A percentile compares a stretch with the other conserved stretches of the same genome.
Conservation (phyloP, 2,329 filamentous ascomycete species). For the Purpureocillium lavendulum region DNA sequence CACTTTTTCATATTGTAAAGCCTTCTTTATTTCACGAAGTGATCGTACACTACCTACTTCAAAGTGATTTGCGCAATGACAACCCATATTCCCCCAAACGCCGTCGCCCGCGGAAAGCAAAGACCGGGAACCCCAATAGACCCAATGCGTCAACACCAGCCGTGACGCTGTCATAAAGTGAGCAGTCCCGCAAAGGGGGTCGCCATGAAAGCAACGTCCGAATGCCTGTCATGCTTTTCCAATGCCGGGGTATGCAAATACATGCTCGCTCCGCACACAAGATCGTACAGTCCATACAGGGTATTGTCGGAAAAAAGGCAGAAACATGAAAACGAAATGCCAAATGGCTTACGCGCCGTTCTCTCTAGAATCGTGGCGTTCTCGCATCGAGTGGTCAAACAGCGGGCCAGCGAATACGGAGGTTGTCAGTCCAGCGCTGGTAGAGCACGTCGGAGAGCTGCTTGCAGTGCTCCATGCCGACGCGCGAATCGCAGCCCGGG, state of each 20-base stretch:
- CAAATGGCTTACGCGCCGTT: background rate
- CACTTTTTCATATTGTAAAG: background rate
- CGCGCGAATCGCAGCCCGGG: constrained; percentile 43
- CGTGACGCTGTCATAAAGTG: constrained; percentile 1
- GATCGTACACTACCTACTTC: constrained; percentile 10
- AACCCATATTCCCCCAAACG: constrained; percentile 5
- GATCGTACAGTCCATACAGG: constrained; percentile 9
- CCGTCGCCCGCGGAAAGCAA: constrained; percentile 2
- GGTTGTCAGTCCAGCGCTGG: constrained; percentile 77
- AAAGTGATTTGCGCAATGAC: constrained; percentile 7
- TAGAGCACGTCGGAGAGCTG: constrained; percentile 87
- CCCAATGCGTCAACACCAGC: constrained; percentile 2
- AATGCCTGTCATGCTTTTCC: constrained; percentile 5
- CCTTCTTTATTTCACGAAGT: constrained; percentile 6
- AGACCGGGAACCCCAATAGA: constrained; percentile 1
- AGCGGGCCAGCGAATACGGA: constrained; percentile 62
- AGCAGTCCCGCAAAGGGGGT: no score
- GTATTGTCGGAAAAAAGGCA: constrained; percentile 6
- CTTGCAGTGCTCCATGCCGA: constrained; percentile 88
- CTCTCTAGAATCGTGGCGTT: no score
- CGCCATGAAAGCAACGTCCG: no score
- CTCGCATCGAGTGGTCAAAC: constrained; percentile 15
- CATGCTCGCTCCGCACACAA: constrained; percentile 10
- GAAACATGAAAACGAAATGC: background rate
- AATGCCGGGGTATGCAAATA: constrained; percentile 12